Evolutionary conservation across 352 stramenopile species (phyloP).

Genomic region (Chrysophaeum taylorii): DNA sequence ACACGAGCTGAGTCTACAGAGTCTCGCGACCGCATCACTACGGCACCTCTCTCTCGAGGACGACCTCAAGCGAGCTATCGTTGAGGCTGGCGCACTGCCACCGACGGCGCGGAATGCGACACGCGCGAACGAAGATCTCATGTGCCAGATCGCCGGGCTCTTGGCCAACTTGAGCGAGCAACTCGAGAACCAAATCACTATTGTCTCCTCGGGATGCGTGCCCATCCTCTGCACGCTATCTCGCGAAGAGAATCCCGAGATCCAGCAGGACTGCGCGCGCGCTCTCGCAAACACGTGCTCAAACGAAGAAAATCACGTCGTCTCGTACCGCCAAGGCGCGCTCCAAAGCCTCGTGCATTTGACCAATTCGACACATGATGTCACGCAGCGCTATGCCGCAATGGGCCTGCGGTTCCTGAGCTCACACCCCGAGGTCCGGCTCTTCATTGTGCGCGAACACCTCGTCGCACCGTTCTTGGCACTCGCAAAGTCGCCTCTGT

Average conservation of each 20-base stretch:
- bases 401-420: slow-evolving; percentile 87
- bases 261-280: slow-evolving; percentile 80
- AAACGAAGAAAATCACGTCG: slow-evolving; percentile 84
- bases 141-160: slow-evolving; percentile 78
- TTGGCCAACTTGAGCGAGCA: slow-evolving; percentile 84
- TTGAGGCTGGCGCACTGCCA: slow-evolving; percentile 60
- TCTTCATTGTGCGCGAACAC: slow-evolving; percentile 76
- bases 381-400: slow-evolving; percentile 82
- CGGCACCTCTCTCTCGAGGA: slow-evolving; percentile 68
- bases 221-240: slow-evolving; percentile 63
- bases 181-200: slow-evolving; percentile 59
- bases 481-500: slow-evolving; percentile 64
- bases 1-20: slow-evolving; percentile 69
- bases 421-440: slow-evolving; percentile 77
- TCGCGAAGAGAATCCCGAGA: slow-evolving; percentile 66
- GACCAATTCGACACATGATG: slow-evolving; percentile 66
- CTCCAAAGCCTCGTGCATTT: slow-evolving; percentile 75
- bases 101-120: slow-evolving; percentile 71
- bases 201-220: slow-evolving; percentile 77
- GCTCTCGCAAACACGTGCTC: slow-evolving; percentile 79
- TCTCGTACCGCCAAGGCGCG: slow-evolving; percentile 76
- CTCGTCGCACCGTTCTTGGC: slow-evolving; percentile 75
- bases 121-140: slow-evolving; percentile 71
- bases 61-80: slow-evolving; percentile 69
- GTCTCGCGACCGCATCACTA: slow-evolving; percentile 69